Evolutionary conservation across 176 grass and related monocot species (phyloP).

Genomic region (Aegilops tauschii): DNA sequence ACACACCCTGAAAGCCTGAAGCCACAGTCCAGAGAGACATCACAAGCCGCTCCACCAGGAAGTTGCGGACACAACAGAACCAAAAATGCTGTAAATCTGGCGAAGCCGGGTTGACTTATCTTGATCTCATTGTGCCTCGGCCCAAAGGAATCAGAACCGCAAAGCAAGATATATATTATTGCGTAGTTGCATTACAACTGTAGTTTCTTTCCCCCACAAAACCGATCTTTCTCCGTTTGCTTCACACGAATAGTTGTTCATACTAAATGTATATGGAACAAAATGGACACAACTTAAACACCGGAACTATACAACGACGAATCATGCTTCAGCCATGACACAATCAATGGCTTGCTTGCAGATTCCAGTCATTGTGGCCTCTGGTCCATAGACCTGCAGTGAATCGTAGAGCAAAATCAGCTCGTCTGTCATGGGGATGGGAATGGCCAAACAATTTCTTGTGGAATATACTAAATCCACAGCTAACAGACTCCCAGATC

Average conservation of each 20-base stretch:
- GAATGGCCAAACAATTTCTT: background rate
- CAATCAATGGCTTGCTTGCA: slow-evolving; percentile 96
- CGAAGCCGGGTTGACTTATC: background rate
- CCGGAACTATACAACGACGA: background rate
- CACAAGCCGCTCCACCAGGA: background rate
- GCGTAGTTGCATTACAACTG: background rate
- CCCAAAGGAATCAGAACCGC: background rate
- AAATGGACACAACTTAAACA: background rate
- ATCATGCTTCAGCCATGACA: slow-evolving; percentile 59
- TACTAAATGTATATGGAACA: background rate
- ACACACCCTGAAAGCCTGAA: background rate
- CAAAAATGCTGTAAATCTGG: background rate
- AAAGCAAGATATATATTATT: slow-evolving; percentile 32
- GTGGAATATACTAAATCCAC: background rate
- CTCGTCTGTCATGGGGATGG: background rate
- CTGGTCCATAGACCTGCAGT: slow-evolving; percentile 86
- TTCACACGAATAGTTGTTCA: background rate
- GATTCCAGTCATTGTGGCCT: slow-evolving; percentile 95
- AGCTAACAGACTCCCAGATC: background rate
- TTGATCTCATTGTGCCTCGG: background rate
- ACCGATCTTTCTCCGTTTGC: slow-evolving; percentile 6
- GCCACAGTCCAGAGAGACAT: background rate
- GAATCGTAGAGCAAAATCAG: slow-evolving; percentile 26
- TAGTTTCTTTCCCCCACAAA: slow-evolving; percentile 11
- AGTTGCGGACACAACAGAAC: background rate